A percentile compares a stretch with the other conserved stretches of the same genome.
Evolutionary conservation across 352 stramenopile species (phyloP).

Genomic region (Globisporangium splendens): DNA sequence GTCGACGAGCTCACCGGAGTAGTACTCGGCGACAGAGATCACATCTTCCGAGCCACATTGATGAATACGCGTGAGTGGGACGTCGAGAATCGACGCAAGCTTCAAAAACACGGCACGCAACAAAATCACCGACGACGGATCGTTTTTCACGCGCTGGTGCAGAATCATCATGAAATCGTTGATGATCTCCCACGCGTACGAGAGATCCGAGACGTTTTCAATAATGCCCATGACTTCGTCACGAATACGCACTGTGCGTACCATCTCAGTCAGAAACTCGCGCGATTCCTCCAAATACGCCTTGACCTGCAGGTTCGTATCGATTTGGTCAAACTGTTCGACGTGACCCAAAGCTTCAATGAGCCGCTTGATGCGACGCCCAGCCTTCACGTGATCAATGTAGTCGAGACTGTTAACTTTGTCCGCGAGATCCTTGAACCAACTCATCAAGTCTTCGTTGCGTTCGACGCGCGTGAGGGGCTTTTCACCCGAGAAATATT

Average conservation of each 20-base stretch:
- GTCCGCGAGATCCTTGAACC: constrained; percentile 90
- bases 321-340: constrained; percentile 96
- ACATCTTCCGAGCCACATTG: constrained; percentile 91
- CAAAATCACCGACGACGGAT: constrained; percentile 91
- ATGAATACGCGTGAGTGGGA: constrained; percentile 91
- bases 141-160: constrained; percentile 90
- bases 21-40: constrained; percentile 92
- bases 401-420: constrained; percentile 91
- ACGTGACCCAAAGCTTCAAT: constrained; percentile 93
- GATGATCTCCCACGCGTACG: constrained; percentile 94
- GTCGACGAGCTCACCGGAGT: constrained; percentile 91
- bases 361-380: constrained; percentile 92
- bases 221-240: constrained; percentile 91
- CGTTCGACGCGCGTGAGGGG: constrained; percentile 89
- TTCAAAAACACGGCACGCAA: constrained; percentile 94
- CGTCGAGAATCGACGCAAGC: constrained; percentile 92
- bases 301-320: constrained; percentile 95
- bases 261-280: constrained; percentile 93
- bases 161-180: constrained; percentile 94
- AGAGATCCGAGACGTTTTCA: constrained; percentile 92
- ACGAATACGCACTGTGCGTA: constrained; percentile 92
- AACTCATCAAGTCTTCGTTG: constrained; percentile 92
- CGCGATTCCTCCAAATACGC: constrained; percentile 90
- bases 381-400: constrained; percentile 91
- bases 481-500: constrained; percentile 94